A percentile compares a stretch with the other conserved stretches of the same genome.
Evolutionary conservation across 73 alveolate genomes (phyloP).

Genomic region (Symbiodinium pilosum): DNA sequence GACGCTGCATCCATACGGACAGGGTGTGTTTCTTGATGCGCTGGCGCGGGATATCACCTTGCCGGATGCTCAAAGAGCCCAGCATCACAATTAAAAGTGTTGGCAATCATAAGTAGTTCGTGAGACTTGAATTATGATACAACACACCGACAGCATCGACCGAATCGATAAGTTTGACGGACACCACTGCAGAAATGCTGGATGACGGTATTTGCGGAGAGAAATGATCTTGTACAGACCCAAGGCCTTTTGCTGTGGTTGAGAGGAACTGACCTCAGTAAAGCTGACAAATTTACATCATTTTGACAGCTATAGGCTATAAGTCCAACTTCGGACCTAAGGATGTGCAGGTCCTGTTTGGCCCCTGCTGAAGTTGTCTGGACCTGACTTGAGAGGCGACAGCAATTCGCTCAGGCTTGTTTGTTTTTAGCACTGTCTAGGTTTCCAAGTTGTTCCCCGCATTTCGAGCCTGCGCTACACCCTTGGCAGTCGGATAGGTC

Average conservation of each 20-base stretch:
- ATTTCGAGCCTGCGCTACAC: neutral
- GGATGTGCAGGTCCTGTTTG: conserved; percentile 72
- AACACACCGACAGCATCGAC: no score
- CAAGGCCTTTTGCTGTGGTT: conserved; percentile 45
- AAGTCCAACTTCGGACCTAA: neutral
- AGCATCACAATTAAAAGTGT: no score
- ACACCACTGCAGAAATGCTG: no score
- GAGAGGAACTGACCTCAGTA: conserved; percentile 29
- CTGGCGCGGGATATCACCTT: conserved; percentile 46
- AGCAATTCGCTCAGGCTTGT: no score
- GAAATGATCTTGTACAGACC: neutral
- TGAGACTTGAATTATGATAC: no score
- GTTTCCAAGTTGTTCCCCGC: conserved; percentile 54
- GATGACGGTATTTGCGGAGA: neutral
- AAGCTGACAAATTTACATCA: neutral
- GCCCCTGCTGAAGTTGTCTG: conserved; percentile 48
- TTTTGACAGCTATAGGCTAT: neutral
- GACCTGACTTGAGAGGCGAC: no score
- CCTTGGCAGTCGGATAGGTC: neutral
- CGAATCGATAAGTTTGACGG: no score
- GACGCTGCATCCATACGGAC: neutral
- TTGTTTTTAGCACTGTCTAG: no score
- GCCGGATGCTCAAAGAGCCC: neutral
- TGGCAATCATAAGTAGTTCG: no score
- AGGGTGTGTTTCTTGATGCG: conserved; percentile 72